Base-by-base conservation (phyloP, 371 early-diverging fungal species). In the Zancudomyces culisetae region DNA sequence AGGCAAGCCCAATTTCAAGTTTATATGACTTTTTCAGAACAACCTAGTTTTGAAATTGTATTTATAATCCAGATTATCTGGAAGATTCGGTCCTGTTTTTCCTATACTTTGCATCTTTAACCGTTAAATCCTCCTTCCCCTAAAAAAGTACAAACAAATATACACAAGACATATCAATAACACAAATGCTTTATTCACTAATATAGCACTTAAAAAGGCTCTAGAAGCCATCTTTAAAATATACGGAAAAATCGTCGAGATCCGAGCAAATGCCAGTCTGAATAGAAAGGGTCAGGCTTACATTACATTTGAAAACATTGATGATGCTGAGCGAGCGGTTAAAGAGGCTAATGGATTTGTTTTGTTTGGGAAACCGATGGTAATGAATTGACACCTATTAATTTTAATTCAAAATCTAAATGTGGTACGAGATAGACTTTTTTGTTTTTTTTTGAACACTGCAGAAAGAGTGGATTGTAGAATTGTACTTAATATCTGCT, bases 231-330 rank as follows among this genome's bases (percentile, higher is more conserved):
- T 77, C 26, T 80, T 79, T 52, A 64, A 64, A 18, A 58, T 64
- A 2, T 77, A 70, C 53, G 80, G 80, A 39, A 52, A 69, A 20
- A 71, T 89, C 2, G 49, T 81, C 10, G 80, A 85, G 49, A 75
- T 86, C 10, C 70, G 75, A 15, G 78, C 78, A 10, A 79, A 80
- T 47, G 55, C 61, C 50, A 78, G 78, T 63, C 69, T 86, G 49
- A 70, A 71, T 43, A 72, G 78, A 70, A 73, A 83, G 43, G 89
- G 89, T 24, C 89, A 89, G 58, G 89, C 87, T 1, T 88, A 84
- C 62, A 64, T 88, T 15, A 76, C 76, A 0, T 87, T 72, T 53
- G 67, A 68, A 48, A 60, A 73, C 15, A 64, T 66, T 19, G 85
- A 81, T n/a, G 55, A 68, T 23, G 87, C 88, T 3, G 60, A 58